Conservation (phyloP, 495 filamentous ascomycete genomes). For the Thozetella sp. region DNA sequence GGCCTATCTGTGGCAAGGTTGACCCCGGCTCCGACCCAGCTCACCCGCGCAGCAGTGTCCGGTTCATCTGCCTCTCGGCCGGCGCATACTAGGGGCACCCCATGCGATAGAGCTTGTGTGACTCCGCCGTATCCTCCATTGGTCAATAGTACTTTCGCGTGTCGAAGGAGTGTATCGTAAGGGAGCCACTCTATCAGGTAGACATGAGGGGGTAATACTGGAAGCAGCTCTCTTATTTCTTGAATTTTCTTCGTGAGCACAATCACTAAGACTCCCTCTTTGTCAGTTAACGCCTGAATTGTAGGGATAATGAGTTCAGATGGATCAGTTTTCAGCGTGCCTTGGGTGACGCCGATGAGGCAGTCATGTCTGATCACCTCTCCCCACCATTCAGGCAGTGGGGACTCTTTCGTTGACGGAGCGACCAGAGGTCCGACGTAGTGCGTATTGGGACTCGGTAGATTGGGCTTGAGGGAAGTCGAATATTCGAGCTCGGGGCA, state of each 20-base stretch:
- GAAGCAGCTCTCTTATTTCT: background rate
- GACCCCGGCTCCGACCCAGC: slow-evolving; percentile 6
- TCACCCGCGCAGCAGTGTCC: slow-evolving; percentile 7
- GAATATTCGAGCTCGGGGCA: no score
- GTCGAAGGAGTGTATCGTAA: slow-evolving; percentile 4
- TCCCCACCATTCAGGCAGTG: no score
- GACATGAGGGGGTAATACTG: background rate
- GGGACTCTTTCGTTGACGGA: no score
- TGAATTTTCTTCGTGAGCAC: background rate
- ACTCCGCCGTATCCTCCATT: slow-evolving; percentile 11
- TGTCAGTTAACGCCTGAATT: background rate
- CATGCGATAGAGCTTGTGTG: slow-evolving; percentile 6
- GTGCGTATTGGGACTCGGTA: no score
- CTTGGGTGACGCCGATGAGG: no score
- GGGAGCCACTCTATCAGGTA: background rate
- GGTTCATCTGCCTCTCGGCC: slow-evolving; percentile 5
- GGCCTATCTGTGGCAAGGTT: slow-evolving; percentile 6
- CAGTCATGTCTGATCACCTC: no score
- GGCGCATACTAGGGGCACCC: slow-evolving; percentile 8
- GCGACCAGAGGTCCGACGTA: no score
- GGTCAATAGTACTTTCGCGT: background rate
- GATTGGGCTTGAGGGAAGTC: no score
- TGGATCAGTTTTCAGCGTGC: no score
- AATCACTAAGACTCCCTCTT: background rate
- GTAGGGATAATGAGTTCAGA: background rate